Evolutionary conservation across 2,329 filamentous ascomycete genomes (phyloP), one percentile per base, ranked within the genome.

Genomic region (Alternaria rosae): DNA sequence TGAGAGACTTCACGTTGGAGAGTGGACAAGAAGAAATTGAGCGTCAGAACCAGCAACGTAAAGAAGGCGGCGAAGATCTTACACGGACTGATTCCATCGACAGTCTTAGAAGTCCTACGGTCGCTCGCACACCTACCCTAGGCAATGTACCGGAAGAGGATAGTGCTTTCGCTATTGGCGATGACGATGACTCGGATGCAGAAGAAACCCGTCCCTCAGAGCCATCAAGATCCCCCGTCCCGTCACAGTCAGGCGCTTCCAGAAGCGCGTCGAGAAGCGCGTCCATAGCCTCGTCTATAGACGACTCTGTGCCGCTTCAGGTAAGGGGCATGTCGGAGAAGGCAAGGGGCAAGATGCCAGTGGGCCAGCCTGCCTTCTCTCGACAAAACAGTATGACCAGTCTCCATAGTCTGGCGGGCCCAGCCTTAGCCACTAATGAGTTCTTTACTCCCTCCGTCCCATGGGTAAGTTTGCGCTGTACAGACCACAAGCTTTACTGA

Each of bases 251-350:
- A 20, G 73, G 71, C 9, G 82, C 81, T 17, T 87, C 86, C 17
- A 86, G 89, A 38, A 87, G 90, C 21, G 89, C 91, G 20, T 57
- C 55, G 6, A 52, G 50, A 13, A 52, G 50, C 20, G 50, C 56
- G 5, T 94, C 92, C 0, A 83, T 91, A 20, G 87, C 88, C 26
- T 87, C 86, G 0, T 88, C 87, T 0, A 81, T 87, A 1, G 93
- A 96, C 61, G 93, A 96, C 62, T 90, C 91, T 5, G 88, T 97
- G 10, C 93, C 93, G 13, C 85, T 89, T 20, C 94, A 97, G 76
- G 78, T 97, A 28, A 88, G 92, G 59, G 93, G 93, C 57, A 97
- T 98, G 92, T 97, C 94, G 20, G 95, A 98, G 79, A 99, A 98
- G 78, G 95, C 95, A 15, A 86, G 95, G 52, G 95, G 95, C 8